Conservation (phyloP, 106 monocot species). For the Dendrobium catenatum region DNA sequence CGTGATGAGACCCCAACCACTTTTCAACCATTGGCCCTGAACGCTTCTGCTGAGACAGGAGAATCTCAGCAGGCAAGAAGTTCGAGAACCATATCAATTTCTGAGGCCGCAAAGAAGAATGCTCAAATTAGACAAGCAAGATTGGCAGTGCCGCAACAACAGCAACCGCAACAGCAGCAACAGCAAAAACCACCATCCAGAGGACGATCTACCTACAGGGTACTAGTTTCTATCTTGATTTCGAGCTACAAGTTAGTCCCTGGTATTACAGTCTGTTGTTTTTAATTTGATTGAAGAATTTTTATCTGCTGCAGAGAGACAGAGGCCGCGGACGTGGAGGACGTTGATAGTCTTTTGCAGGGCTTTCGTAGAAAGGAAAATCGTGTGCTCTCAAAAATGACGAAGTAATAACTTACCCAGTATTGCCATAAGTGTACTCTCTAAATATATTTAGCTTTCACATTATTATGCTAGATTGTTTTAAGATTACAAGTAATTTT, state of each 20-base stretch:
- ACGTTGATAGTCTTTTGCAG: background rate
- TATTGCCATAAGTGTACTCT: too few relatives aligned
- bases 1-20: conserved; percentile 20
- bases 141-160: conserved; percentile 10
- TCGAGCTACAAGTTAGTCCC: background rate
- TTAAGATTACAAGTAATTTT: too few relatives aligned
- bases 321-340: background rate
- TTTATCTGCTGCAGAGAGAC: conserved; percentile 2
- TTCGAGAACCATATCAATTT: conserved; percentile 37
- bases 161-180: background rate
- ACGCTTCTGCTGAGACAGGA: conserved; percentile 8
- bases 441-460: too few relatives aligned
- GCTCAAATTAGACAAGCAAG: conserved; percentile 28
- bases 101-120: conserved; percentile 32
- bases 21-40: conserved; percentile 9
- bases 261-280: background rate
- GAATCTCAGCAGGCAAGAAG: conserved; percentile 17
- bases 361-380: too few relatives aligned
- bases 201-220: background rate
- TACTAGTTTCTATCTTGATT: background rate
- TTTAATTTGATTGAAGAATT: background rate
- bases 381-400: too few relatives aligned
- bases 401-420: too few relatives aligned
- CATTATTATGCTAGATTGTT: too few relatives aligned
- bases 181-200: background rate